Evolutionary conservation across 371 early-diverging fungal species (phyloP).

Genomic region (Mucor plumbeus): DNA sequence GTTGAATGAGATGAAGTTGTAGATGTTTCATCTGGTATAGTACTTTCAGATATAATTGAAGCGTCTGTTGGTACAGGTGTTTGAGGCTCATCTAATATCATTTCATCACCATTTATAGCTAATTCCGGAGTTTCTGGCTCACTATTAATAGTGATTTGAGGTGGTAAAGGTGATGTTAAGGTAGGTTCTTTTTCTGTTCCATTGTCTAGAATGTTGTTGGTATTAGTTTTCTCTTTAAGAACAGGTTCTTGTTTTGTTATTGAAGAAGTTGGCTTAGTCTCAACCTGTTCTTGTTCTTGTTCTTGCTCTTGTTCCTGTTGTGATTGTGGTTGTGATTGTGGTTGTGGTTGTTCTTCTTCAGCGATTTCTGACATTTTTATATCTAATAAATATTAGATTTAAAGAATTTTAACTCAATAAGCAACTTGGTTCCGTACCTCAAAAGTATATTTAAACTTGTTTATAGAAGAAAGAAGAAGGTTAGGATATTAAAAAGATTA

Average conservation of each 20-base stretch:
- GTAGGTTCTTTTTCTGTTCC: no score
- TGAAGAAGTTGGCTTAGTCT: neutral
- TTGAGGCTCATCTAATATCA: conserved; percentile 8
- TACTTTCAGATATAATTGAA: conserved; percentile 5
- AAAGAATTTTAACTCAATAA: neutral
- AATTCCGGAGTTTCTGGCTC: neutral
- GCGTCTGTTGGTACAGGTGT: conserved; percentile 13
- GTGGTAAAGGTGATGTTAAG: neutral
- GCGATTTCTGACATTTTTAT: neutral
- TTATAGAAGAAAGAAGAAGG: conserved; percentile 1
- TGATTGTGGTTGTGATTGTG: neutral
- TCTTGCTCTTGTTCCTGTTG: no score
- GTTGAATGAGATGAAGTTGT: conserved; percentile 17
- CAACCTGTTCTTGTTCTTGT: neutral
- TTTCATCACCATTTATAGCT: neutral
- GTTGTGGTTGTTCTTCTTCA: neutral
- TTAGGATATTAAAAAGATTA: neutral
- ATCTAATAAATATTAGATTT: neutral
- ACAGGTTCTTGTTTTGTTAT: neutral
- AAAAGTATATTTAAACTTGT: neutral
- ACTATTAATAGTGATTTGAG: conserved; percentile 1
- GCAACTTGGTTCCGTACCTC: neutral
- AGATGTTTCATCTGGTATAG: conserved; percentile 14
- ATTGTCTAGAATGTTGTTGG: neutral
- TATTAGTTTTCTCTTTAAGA: neutral